Base-by-base conservation (phyloP, 345 rosid genomes). In the Psidium friedrichsthalianum region DNA sequence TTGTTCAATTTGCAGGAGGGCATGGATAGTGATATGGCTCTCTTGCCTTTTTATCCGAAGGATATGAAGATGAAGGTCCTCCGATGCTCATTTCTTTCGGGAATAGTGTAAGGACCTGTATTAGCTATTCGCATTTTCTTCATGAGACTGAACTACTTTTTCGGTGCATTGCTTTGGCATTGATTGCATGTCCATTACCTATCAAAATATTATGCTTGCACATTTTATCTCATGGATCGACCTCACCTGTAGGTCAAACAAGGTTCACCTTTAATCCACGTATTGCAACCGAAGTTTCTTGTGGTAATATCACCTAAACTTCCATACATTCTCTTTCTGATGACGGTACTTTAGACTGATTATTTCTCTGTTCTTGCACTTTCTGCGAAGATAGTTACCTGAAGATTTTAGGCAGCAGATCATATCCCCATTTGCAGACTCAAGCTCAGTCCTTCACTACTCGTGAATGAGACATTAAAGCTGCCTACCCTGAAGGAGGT, bases 41-140 rank as follows among this genome's bases (percentile, higher is more conserved):
- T 97, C 87, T 89, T 93, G 87, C 98, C 98, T 80, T 97, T 92
- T 91, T 90, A 92, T 87, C 95, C 93, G 56, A 86, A 92, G 86
- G 90, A 87, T 42, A 97, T 95, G 97, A 95, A 93, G 90, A 95
- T 95, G 98, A 95, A 93, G 89, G 92, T 95, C 88, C 98, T 94
- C 83, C 93, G 90, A 51, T 95, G 98, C 86, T 97, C 99, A 21
- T 97, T 97, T 86, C 91, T 93, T 76, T 91, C 92, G 83, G 98
- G 97, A 90, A 91, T 93, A 87, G 91, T 89, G 99, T 95, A 89
- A 84, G 90, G 29, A 24, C 58, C 36, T 59, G 52, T 40, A 51
- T 83, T 59, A 61, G 56, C 82, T 74, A 57, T 57, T 85, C 16
- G 84, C 40, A 56, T 56, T 36, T 82, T 56, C 24, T 84, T 51